Evolutionary conservation across 192 early-diverging fungal genomes (phyloP).

Genomic region (Coemansia sp.): DNA sequence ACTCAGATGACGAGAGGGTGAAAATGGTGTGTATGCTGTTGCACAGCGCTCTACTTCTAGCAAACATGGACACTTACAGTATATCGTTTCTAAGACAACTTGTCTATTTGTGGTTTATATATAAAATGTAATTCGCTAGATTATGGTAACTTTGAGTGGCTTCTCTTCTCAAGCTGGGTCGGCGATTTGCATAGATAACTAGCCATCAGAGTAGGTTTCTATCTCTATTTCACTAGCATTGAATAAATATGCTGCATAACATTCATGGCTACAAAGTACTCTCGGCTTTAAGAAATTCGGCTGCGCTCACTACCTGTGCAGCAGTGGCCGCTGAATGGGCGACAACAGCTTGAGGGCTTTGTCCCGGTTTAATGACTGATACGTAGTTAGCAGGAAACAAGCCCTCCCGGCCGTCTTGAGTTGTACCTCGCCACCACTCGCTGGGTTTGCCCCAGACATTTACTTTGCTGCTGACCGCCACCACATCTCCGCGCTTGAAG

Average conservation of each 20-base stretch:
- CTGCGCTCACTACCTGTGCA: conserved; percentile 24
- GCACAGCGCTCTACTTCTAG: not conserved
- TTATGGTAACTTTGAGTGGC: not conserved
- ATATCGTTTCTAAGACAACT: not conserved
- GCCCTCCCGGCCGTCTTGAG: conserved; percentile 79
- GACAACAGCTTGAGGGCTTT: conserved; percentile 60
- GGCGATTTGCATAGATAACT: no score
- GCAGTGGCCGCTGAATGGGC: conserved; percentile 31
- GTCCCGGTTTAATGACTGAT: conserved; percentile 66
- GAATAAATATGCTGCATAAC: not conserved
- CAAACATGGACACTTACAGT: not conserved
- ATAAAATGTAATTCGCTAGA: not conserved
- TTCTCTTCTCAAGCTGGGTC: no score
- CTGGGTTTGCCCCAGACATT: conserved; percentile 73
- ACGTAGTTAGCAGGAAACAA: conserved; percentile 92
- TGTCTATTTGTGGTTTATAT: not conserved
- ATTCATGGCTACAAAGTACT: conserved; percentile 1
- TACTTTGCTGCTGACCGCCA: conserved; percentile 82
- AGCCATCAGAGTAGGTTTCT: not conserved
- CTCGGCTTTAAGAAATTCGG: conserved; percentile 32
- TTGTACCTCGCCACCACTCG: conserved; percentile 90
- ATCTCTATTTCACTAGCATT: not conserved
- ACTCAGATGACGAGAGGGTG: not conserved
- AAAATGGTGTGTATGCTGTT: not conserved
- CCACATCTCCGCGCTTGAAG: conserved; percentile 81